A percentile compares a stretch with the other conserved stretches of the same genome.
Evolutionary conservation across 73 alveolate genomes (phyloP).

Genomic region (Paramecium primaurelia): DNA sequence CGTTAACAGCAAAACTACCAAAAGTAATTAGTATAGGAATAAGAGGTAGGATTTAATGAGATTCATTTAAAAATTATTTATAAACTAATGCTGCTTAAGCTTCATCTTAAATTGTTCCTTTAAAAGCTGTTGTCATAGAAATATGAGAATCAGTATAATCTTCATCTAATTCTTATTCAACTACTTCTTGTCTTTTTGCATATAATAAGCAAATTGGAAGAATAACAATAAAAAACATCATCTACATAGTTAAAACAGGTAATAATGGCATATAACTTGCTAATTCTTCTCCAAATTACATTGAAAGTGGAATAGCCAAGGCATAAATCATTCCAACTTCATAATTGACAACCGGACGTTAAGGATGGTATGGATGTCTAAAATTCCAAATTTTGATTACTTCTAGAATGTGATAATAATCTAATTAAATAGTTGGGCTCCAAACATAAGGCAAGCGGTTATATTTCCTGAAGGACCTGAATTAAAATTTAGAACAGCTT

Average conservation of each 20-base stretch:
- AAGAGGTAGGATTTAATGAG: neutral
- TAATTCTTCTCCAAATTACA: neutral
- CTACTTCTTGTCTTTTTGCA: neutral
- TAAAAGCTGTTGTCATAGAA: neutral
- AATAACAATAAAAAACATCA: neutral
- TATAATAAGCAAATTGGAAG: neutral
- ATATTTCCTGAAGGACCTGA: neutral
- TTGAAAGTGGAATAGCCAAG: neutral
- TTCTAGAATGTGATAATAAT: neutral
- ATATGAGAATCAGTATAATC: neutral
- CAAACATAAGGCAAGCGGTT: conserved; percentile 26
- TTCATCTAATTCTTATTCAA: neutral
- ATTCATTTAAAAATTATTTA: neutral
- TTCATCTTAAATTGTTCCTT: neutral
- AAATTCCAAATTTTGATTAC: neutral
- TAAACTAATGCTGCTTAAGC: neutral
- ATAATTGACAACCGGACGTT: neutral
- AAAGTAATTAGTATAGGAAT: neutral
- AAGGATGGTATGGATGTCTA: conserved; percentile 17
- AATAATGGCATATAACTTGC: neutral
- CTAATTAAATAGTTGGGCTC: neutral
- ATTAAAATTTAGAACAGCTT: neutral
- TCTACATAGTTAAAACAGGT: neutral
- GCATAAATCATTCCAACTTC: conserved; percentile 10
- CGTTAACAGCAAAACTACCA: conserved; percentile 14